phyloP scores from a whole-genome alignment of 257 asterid species.

The Vinca minor region DNA sequence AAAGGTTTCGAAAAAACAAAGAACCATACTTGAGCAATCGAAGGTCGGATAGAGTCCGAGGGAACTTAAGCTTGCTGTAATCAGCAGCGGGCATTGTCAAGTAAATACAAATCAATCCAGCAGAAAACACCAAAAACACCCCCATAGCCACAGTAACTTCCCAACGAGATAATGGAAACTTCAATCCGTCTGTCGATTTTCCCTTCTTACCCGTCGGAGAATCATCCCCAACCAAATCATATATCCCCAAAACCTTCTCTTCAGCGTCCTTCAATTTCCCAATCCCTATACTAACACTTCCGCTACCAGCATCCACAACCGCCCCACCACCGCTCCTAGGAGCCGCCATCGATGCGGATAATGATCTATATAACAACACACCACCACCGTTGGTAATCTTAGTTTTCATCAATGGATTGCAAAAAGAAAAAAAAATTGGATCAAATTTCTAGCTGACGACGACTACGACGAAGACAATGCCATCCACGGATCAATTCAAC shows the following conservation, averaged over 20 bases:
- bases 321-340: slow-evolving; percentile 59
- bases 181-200: slow-evolving; percentile 34
- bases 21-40: slow-evolving; percentile 64
- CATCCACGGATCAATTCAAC: slow-evolving; percentile 25
- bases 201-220: slow-evolving; percentile 57
- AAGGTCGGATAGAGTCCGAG: slow-evolving; percentile 74
- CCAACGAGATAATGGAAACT: slow-evolving; percentile 58
- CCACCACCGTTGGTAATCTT: slow-evolving; percentile 25
- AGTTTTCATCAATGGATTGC: slow-evolving; percentile 7
- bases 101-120: slow-evolving; percentile 54
- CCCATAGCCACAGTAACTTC: slow-evolving; percentile 61
- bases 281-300: slow-evolving; percentile 22
- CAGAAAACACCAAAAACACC: slow-evolving; percentile 51
- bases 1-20: too few species aligned
- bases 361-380: slow-evolving; percentile 20
- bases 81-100: slow-evolving; percentile 82
- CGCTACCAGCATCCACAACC: slow-evolving; percentile 42
- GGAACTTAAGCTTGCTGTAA: slow-evolving; percentile 63
- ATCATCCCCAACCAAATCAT: slow-evolving; percentile 21
- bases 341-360: slow-evolving; percentile 52
- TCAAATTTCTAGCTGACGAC: too few species aligned
- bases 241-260: slow-evolving; percentile 30
- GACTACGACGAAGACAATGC: too few species aligned
- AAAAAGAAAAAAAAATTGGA: background rate
- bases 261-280: slow-evolving; percentile 42